phyloP scores from a whole-genome alignment of 805 yeast species.

The Hanseniaspora lindneri region DNA sequence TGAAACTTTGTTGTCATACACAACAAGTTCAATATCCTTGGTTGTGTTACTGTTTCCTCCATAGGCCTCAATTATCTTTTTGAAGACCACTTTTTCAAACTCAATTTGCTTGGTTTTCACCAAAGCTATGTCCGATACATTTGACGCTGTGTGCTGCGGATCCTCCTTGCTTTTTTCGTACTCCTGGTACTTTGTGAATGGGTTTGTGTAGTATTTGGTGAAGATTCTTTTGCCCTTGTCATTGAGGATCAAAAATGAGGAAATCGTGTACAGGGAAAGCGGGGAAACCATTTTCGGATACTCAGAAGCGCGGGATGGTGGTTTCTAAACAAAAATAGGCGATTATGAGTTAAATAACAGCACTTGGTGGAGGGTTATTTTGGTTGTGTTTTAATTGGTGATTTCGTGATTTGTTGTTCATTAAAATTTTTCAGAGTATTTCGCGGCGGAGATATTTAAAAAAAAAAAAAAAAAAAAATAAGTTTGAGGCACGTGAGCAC shows the following conservation, averaged over 20 bases:
- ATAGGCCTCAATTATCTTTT: conserved; percentile 53
- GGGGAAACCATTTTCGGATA: conserved; percentile 5
- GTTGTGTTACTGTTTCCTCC: conserved; percentile 5
- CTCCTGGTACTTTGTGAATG: conserved; percentile 32
- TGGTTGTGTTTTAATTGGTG: too few species aligned
- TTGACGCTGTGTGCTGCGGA: conserved; percentile 20
- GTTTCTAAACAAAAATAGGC: not conserved
- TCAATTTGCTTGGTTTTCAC: conserved; percentile 52
- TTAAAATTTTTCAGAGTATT: not conserved
- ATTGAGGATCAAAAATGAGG: conserved; percentile 72
- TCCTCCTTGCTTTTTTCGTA: conserved; percentile 20
- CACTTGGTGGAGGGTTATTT: too few species aligned
- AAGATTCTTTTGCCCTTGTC: conserved; percentile 66
- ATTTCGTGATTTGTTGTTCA: not conserved
- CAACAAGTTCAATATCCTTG: conserved; percentile 63
- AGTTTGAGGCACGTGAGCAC: too few species aligned
- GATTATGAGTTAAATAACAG: too few species aligned
- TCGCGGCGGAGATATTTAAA: too few species aligned
- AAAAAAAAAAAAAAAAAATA: too few species aligned
- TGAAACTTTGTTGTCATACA: conserved; percentile 66
- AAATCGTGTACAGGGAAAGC: conserved; percentile 65
- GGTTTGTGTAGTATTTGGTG: conserved; percentile 72
- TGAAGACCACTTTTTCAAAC: conserved; percentile 62
- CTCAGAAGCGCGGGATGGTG: not conserved
- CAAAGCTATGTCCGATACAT: conserved; percentile 28